phyloP scores from a whole-genome alignment of 1,284 basidiomycete species.

The Sparassis latifolia region DNA sequence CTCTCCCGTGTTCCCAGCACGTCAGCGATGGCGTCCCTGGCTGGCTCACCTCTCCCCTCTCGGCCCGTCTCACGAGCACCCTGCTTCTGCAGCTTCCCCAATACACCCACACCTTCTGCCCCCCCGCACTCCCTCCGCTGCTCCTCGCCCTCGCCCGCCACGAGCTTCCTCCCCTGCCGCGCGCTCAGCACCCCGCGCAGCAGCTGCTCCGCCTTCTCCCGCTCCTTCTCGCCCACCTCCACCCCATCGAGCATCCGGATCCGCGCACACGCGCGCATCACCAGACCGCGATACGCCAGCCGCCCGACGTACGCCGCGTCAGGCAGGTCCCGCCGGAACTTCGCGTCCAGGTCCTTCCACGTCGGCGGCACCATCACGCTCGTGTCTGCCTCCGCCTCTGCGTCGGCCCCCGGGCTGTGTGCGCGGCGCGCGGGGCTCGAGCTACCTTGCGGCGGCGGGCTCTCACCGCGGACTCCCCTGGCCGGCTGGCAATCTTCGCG shows the following conservation, averaged over 20 bases:
- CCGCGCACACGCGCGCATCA: constrained; percentile 68
- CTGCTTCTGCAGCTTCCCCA: no score
- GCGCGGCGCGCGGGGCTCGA: constrained; percentile 1
- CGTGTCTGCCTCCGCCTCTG: constrained; percentile 26
- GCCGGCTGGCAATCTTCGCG: constrained; percentile 8
- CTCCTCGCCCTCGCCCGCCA: constrained; percentile 1
- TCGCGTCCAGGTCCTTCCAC: constrained; percentile 75
- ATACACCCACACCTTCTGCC: constrained; percentile 18
- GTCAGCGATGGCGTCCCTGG: no score
- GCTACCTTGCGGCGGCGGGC: constrained; percentile 7
- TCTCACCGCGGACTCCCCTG: constrained; percentile 7
- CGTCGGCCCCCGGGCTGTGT: constrained; percentile 5
- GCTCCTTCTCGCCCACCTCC: constrained; percentile 72
- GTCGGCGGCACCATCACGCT: constrained; percentile 14
- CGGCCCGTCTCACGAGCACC: no score
- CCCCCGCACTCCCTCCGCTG: neutral
- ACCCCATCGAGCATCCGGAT: constrained; percentile 80
- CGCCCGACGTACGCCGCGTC: constrained; percentile 82
- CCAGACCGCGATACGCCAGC: constrained; percentile 79
- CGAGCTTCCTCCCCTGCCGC: constrained; percentile 23
- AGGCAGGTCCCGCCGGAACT: constrained; percentile 84
- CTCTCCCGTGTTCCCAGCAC: neutral
- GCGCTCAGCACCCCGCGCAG: constrained; percentile 49
- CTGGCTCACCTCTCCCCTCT: no score
- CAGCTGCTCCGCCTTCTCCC: constrained; percentile 69